phyloP scores from a whole-genome alignment of 1,139 yeast genomes.

The Candida sp. region DNA sequence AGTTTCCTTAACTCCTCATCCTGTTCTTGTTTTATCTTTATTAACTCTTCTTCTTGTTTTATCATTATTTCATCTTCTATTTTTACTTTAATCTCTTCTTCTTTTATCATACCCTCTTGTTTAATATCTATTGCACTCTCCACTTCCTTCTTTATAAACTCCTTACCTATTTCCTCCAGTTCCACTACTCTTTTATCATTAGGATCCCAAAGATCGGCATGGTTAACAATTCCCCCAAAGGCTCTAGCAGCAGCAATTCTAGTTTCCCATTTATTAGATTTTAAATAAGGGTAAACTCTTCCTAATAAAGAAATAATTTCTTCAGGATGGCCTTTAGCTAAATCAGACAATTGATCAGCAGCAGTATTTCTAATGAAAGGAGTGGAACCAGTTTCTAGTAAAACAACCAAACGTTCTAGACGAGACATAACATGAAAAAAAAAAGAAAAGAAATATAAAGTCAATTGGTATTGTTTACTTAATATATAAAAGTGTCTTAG shows the following conservation, averaged over 20 bases:
- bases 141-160: slow-evolving; percentile 14
- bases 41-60: slow-evolving; percentile 28
- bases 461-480: no score
- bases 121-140: slow-evolving; percentile 10
- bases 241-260: slow-evolving; percentile 95
- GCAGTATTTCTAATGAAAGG: slow-evolving; percentile 94
- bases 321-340: slow-evolving; percentile 94
- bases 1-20: slow-evolving; percentile 46
- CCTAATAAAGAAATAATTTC: slow-evolving; percentile 82
- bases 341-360: slow-evolving; percentile 93
- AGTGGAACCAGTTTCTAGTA: slow-evolving; percentile 94
- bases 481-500: no score
- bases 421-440: slow-evolving; percentile 31
- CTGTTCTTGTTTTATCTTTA: slow-evolving; percentile 37
- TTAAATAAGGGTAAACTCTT: slow-evolving; percentile 85
- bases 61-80: slow-evolving; percentile 9
- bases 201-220: slow-evolving; percentile 85
- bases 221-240: slow-evolving; percentile 85
- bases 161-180: slow-evolving; percentile 16
- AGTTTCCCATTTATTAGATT: slow-evolving; percentile 91
- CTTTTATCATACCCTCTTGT: slow-evolving; percentile 4
- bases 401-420: slow-evolving; percentile 69
- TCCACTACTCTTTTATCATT: slow-evolving; percentile 36
- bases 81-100: slow-evolving; percentile 9
- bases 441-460: no score